Evolutionary conservation across 2,329 filamentous ascomycete genomes (phyloP), one percentile per base, ranked within the genome.

Genomic region (Monosporascus sp.): DNA sequence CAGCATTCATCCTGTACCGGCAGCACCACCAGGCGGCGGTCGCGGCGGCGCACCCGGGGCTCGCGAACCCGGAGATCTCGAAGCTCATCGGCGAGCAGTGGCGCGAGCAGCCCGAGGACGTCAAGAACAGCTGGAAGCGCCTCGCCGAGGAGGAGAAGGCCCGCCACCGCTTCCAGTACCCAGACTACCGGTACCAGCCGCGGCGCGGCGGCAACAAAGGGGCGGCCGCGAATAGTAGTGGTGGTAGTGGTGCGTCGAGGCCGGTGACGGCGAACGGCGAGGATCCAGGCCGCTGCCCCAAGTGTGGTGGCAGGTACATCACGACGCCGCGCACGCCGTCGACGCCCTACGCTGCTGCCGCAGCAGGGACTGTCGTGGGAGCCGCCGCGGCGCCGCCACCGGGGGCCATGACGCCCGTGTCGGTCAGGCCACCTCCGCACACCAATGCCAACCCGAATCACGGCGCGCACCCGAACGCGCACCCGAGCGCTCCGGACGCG

Each of bases 1-100:
- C 55, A 99, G 94, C 93, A 49, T 99, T 99, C 74, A 99, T 99
- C 60, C 79, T 99, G 62, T 99, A 96, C 75, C 90, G 94, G 39
- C 92, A 97, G 69, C 88, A 95, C 69, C 87, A 94, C 64, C 93
- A 97, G 71, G 84, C 88, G 18, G 78, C 83, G 48, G 90, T 97
- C 49, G 88, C 92, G 38, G 79, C 85, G 51, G 81, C 89, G 61
- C 83, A 97, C 64, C 93, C 92, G n/a, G 89, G 90, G 45, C 82
- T 97, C 59, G 86, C 92, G 46, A 97, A 97, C 71, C 93, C 93
- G 3, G 90, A 97, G 50, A 96, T 97, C 62, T 97, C 93, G 59
- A 97, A 97, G 72, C 95, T 97, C 62, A 96, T 97, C 61, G 93
- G 93, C 50, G 84, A 90, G 68, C 87, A 92, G 81, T 99, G 94